Evolutionary conservation across 805 yeast species (phyloP), one percentile per base, ranked within the genome.

Genomic region (Candida pseudofarinosa): DNA sequence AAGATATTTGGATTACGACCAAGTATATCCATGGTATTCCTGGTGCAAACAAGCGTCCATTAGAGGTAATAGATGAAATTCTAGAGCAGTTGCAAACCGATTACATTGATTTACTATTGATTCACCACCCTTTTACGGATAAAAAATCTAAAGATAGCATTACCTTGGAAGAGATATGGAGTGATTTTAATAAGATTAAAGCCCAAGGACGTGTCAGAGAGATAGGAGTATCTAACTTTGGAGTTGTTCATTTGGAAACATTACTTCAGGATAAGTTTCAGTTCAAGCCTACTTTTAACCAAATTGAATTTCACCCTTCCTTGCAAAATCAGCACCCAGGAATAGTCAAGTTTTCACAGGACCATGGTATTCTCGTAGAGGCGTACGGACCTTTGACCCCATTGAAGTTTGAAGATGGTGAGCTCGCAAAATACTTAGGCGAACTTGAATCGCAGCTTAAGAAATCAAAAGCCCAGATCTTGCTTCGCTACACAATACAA

Each of bases 341-440:
- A 1, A 66, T 77, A 46, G 70, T 73, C 37, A 73, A 79, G 12
- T 84, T 69, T 53, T 65, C 76, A 43, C 58, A 76, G 50, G 55
- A 74, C 38, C 54, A 84, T 43, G 63, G 63, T 30, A 81, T 85
- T 46, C 56, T 71, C 28, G 45, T 85, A 13, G 85, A 80, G 55
- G 89, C 88, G 2, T 86, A 83, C 59, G 75, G 83, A 2, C 90
- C 93, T 23, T 69, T 86, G 51, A 78, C 80, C 10, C 89, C 90
- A 12, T 56, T 85, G 32, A 71, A 73, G 49, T 71, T 74, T 52
- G 42, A 34, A 5, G 49, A 48, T 15, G 70, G 62, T 35, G 69
- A 70, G 1, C 56, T 64, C 44, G 46, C 49, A 19, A 35, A 43
- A 3, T 39, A 58, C 14, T 50, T 69, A 31, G 62, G 63, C 3